These are phyloP conservation scores for Cladosporium sp. DNA, from an alignment of 2,329 filamentous ascomycete species.

Conservation along the genomic window DNA sequence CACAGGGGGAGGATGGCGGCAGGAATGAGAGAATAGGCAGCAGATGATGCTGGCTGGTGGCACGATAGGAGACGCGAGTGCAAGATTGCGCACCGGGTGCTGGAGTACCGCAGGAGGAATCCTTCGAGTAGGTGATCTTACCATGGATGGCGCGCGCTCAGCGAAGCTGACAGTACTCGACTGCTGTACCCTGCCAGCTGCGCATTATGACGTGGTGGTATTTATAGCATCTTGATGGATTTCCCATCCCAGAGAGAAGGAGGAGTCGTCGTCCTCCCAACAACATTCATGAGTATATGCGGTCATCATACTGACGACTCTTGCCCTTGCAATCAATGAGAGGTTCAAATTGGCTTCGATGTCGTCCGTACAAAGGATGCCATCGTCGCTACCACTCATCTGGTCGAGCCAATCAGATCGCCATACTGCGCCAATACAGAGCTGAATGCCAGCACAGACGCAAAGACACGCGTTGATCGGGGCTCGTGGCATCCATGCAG, in stretches of 20 bases:
- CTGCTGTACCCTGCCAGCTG: neutral
- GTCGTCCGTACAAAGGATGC: neutral
- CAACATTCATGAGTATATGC: neutral
- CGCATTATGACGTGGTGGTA: constrained; percentile 5
- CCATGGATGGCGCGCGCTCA: neutral
- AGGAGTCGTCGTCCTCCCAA: neutral
- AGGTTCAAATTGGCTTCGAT: constrained; percentile 1
- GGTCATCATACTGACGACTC: neutral
- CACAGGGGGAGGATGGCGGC: neutral
- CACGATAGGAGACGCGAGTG: constrained; percentile 3
- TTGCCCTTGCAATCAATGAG: neutral
- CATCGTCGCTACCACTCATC: neutral
- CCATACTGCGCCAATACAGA: constrained; percentile 16
- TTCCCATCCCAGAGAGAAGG: neutral
- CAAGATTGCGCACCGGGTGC: neutral
- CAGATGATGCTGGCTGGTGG: neutral
- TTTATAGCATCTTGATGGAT: neutral
- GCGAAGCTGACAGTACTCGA: constrained; percentile 10
- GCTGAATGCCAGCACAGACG: constrained; percentile 19
- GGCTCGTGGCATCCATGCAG: neutral
- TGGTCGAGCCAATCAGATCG: neutral
- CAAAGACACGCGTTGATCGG: neutral
- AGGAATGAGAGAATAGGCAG: neutral
- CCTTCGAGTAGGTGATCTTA: neutral
- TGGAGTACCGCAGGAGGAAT: neutral